Evolutionary conservation across 148 eudicot genomes (phyloP), one percentile per base, ranked within the genome.

Genomic region (Selenicereus undatus): DNA sequence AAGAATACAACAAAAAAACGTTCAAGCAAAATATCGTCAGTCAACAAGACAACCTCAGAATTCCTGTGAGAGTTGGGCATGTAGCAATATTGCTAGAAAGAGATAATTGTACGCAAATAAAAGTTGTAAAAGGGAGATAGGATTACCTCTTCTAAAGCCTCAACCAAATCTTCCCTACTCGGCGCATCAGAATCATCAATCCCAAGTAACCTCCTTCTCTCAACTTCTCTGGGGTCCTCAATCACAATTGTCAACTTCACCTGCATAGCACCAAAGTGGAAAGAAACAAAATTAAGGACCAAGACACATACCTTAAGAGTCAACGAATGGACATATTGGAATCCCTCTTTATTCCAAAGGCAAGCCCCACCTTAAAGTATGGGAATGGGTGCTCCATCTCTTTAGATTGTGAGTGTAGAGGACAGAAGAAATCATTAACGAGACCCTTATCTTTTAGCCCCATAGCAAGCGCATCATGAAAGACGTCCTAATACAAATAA

Each of bases 151-250:
- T 92, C 97, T 78, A 95, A 89, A 83, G 85, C 92, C 35, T n/a
- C 91, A 76, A 85, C 99, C 75, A 95, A 85, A 48, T 93, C 97
- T 12, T 95, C 99, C 82, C 97, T 90, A 26, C 97, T 85, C 79
- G 99, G 99, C 78, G 90, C 91, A 80, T 92, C 92, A 69, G 88
- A 89, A 83, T 93, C 99, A 73, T 95, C 99, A 78, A 95, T 92
- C 43, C 99, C 99, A 65, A 93, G 89, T 68, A 93, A 87, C 82
- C 99, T 89, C 84, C 85, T 84, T 75, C 99, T 85, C 86, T 95
- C 97, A 73, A 89, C 89, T 82, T 95, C 99, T 84, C 97, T 91
- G 2, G 97, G 97, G 76, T 95, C 99, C 87, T 95, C 99, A 80
- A 95, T 95, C 92, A 87, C 80, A 52, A 95, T 43, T 2, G 99